Base-by-base conservation (phyloP, 225 moss, liverwort and hornwort genomes). In the Sphagnum contortum region DNA sequence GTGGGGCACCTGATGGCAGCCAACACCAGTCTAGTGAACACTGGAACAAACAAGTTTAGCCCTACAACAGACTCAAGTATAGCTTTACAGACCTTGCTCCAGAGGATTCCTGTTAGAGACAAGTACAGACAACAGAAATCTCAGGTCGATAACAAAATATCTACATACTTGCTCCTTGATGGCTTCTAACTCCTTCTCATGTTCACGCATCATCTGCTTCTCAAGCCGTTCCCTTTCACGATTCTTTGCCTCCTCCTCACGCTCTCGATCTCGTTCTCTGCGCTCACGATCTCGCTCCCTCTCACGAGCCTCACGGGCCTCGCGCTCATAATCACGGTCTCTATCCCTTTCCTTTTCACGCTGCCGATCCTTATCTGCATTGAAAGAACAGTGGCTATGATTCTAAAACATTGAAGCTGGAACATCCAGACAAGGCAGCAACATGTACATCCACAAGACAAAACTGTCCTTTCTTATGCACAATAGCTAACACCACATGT, bases 271-370 rank as follows among this genome's bases (percentile, higher is more conserved):
- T 62, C 98, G 80, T 72, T 92, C 92, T 60, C 88, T 81, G 56
- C 92, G 92, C 70, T 98, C 96, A 58, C 92, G 92, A 49, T 98
- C 96, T 49, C 96, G 81, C 71, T 96, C 96, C 68, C 87, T 82
- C 62, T 98, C 98, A 12, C 71, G 64, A 48, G 63, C 71, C 48
- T 64, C 57, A 48, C 82, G 81, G 62, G 66, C 82, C 71, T 86
- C 86, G 54, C 93, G 81, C 57, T 91, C 96, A 60, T 83, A 85
- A 67, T 98, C 96, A 57, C 92, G 87, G 48, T 90, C 88, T 54
- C 96, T 87, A 68, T 98, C 92, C 64, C 88, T 82, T 44, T 85
- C 82, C 47, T 82, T 86, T 63, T 84, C 89, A 59, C 80, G 78
- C 8, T 68, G 61, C 55, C 83, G 91, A 56, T 89, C 80, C 73